Conservation (phyloP, 2,329 filamentous ascomycete genomes). For the Penicillium corylophilum region DNA sequence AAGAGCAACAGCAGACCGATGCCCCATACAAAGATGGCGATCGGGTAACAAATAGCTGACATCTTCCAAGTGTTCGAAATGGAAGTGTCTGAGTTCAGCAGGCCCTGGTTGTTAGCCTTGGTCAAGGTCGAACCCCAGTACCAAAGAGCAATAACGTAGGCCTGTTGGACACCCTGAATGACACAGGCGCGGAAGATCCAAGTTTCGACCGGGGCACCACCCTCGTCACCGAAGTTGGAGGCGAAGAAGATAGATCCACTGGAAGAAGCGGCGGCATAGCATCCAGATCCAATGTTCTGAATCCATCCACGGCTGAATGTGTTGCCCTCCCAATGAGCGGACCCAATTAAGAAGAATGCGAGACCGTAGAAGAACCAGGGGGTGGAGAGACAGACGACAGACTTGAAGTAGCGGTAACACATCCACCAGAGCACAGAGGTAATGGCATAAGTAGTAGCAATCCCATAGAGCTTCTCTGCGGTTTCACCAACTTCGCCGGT, state of each 20-base stretch:
- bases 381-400: conserved; percentile 56
- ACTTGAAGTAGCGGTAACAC: conserved; percentile 60
- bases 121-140: conserved; percentile 63
- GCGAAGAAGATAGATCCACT: conserved; percentile 66
- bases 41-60: conserved; percentile 58
- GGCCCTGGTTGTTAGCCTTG: conserved; percentile 43
- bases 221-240: conserved; percentile 66
- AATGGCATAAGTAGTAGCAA: conserved; percentile 59
- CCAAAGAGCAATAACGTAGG: conserved; percentile 65
- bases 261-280: conserved; percentile 63
- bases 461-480: conserved; percentile 59
- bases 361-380: conserved; percentile 64
- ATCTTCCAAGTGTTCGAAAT: conserved; percentile 47
- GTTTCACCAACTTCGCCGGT: conserved; percentile 63
- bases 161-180: conserved; percentile 66
- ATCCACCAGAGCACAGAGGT: conserved; percentile 63
- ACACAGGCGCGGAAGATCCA: conserved; percentile 66
- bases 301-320: conserved; percentile 50
- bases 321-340: conserved; percentile 54
- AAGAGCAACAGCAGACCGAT: conserved; percentile 56
- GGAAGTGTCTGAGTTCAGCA: conserved; percentile 33
- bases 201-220: conserved; percentile 60
- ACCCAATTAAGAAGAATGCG: conserved; percentile 62
- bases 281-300: conserved; percentile 60
- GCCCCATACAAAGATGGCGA: conserved; percentile 57